Base-by-base conservation (phyloP, 2,329 filamentous ascomycete species). In the Coniochaeta sp. region DNA sequence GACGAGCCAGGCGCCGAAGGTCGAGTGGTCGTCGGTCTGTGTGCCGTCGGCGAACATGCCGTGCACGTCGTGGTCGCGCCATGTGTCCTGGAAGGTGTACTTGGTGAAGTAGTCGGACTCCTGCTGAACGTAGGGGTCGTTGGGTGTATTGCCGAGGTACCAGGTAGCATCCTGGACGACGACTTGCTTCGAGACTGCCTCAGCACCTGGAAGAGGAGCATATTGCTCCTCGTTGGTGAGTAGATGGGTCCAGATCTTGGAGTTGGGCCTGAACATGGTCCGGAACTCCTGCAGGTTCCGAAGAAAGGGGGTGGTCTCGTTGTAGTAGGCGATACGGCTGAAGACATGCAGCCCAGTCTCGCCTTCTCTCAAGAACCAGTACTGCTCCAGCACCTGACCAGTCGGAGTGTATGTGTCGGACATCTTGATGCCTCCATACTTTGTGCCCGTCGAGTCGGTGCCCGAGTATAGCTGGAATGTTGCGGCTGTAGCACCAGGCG, bases 71-170 rank as follows among this genome's bases (percentile, higher is more conserved):
- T 83, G 78, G 45, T 82, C 72, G 48, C 79, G 70, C 78, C 79
- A 84, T 1, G 71, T 71, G 52, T 80, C 78, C 4, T 73, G 71
- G 53, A 85, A 84, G 0, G 77, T 84, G 58, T 85, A 85, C 61
- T 86, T 86, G 22, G 82, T 85, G 59, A 84, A 86, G 63, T 83
- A 85, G 45, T 83, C 77, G 1, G 77, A 71, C 52, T 78, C 73
- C 45, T 80, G 67, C 32, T 73, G 63, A 0, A 81, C 77, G 58
- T 85, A 85, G 0, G 76, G 68, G 59, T 82, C 77, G 14, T 75
- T 60, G 0, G 75, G 73, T 0, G 75, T 75, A 46, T 77, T 77
- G 24, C 77, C 76, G 13, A 85, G 61, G 46, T 79, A 77, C 79
- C 80, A 85, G 0, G 82, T 83, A 4, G 82, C 81, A 63, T 86